These are phyloP conservation scores for Hevea brasiliensis DNA, from an alignment of 345 rosid genomes.

Conservation along the genomic window DNA sequence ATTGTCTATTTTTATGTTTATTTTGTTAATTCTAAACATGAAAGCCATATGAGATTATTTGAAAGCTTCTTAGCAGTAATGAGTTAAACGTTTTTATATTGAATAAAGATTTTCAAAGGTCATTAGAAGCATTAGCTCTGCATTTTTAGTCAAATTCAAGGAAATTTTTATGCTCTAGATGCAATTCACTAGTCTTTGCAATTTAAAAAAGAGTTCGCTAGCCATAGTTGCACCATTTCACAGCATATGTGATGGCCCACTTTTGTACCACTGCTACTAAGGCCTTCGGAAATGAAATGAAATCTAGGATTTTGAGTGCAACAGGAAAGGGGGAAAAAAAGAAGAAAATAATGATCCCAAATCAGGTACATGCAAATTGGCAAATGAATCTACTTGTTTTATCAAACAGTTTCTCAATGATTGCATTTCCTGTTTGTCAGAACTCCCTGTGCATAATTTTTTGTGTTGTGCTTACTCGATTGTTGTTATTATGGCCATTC, in stretches of 20 bases:
- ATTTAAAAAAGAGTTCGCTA: background rate
- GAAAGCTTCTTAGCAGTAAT: background rate
- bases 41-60: background rate
- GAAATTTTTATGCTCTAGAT: background rate
- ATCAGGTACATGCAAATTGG: background rate
- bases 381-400: background rate
- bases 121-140: background rate
- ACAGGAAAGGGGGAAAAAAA: background rate
- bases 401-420: background rate
- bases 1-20: no score
- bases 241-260: background rate
- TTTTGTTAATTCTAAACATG: background rate
- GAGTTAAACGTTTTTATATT: background rate
- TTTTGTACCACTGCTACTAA: background rate
- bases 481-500: background rate
- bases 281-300: background rate
- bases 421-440: background rate
- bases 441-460: background rate
- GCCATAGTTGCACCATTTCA: background rate
- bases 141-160: background rate
- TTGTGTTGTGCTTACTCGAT: background rate
- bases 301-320: background rate
- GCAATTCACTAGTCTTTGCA: background rate
- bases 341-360: no score
- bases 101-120: background rate